Evolutionary conservation across 306 rosid genomes (phyloP), one percentile per base, ranked within the genome.

Genomic region (Ormosia semicastrata): DNA sequence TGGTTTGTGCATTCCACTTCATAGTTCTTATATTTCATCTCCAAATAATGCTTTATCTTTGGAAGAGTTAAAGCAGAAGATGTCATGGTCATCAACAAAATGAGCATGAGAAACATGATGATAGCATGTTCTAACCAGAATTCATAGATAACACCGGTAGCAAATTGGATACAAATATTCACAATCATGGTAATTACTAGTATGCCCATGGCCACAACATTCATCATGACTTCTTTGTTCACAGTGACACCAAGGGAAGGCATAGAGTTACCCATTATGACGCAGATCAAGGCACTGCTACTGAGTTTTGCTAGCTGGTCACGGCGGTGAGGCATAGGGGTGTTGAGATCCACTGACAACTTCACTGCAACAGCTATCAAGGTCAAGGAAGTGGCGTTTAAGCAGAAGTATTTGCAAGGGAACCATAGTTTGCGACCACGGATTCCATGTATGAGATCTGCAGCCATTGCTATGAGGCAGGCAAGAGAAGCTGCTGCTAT

Each of bases 281-380:
- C 90, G 81, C 97, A 90, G 88, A 91, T 84, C 75, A 95, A 60
- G 83, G 87, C 90, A 1, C 89, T 86, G 84, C 94, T 95, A 59
- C 92, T 86, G 24, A 95, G 98, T 81, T 95, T 95, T 5, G 93
- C 87, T 3, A 95, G 87, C 87, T 95, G 98, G 30, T 95, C 98
- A 2, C 74, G 82, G 73, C 80, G 92, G 79, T 89, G 65, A 63
- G 98, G 98, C 97, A 95, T 88, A 0, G 93, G 83, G 50, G 98
- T 91, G 78, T 95, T 90, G 29, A 93, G 92, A 81, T 93, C 98
- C 43, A 95, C 94, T 0, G 95, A 89, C 1, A 95, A 81, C 76
- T 93, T 95, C 32, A 82, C 66, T 14, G 97, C 84, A 10, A 91
- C 89, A 2, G 90, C 97, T 0, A 95, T 87, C 30, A 93, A 40